Conservation (phyloP, 805 yeast genomes). For the Wickerhamiella lipophila region DNA sequence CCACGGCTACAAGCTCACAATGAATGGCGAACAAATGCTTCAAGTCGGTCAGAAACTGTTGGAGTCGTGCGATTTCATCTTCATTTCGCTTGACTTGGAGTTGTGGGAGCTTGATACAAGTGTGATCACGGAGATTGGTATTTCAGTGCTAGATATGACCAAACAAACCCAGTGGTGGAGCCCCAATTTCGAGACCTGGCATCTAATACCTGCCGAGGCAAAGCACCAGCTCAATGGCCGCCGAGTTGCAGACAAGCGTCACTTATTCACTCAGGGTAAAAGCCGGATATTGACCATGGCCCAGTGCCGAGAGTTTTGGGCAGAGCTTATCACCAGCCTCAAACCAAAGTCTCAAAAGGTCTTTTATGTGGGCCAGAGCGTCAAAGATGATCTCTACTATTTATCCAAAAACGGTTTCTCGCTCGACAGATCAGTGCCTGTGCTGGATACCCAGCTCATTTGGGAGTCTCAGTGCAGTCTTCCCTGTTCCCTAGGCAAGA, state of each 20-base stretch:
- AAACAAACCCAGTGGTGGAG: neutral
- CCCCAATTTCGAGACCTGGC: neutral
- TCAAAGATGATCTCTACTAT: constrained; percentile 44
- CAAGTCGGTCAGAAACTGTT: neutral
- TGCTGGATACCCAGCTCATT: constrained; percentile 39
- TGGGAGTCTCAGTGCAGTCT: constrained; percentile 22
- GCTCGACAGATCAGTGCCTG: constrained; percentile 37
- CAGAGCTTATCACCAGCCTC: neutral
- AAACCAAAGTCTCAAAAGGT: constrained; percentile 21
- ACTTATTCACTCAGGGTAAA: constrained; percentile 7
- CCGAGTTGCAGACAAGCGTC: constrained; percentile 1
- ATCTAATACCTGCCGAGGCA: neutral
- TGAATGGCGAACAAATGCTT: constrained; percentile 6
- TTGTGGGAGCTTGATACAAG: constrained; percentile 1
- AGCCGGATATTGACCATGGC: neutral
- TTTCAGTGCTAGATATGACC: constrained; percentile 4
- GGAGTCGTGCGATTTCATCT: neutral
- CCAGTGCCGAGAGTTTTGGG: constrained; percentile 2
- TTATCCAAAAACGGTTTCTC: constrained; percentile 26
- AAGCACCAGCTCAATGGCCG: neutral
- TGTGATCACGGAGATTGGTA: constrained; percentile 8
- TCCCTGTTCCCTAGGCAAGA: constrained; percentile 32
- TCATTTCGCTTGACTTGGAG: constrained; percentile 6
- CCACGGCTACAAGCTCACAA: neutral
- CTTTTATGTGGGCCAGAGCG: constrained; percentile 46